Evolutionary conservation across 2,329 filamentous ascomycete genomes (phyloP), one percentile per base, ranked within the genome.

Genomic region (Epichloe festucae): DNA sequence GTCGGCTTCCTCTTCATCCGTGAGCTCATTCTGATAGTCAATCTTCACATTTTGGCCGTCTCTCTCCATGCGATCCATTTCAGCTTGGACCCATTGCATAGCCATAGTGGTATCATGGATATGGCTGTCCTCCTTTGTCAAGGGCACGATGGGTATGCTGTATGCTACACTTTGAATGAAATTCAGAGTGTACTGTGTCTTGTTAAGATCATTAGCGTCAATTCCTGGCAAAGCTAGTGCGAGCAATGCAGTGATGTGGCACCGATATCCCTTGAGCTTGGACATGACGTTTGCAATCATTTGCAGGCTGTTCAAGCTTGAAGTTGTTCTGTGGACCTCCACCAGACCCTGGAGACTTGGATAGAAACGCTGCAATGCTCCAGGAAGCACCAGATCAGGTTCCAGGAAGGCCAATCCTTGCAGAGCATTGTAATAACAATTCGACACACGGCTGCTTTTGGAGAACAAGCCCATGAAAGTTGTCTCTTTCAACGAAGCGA

Each of bases 391-490:
- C 59, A 97, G 74, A 59, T 89, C 84, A 0, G 93, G 94, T 65
- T 98, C 91, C 45, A 98, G 74, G 61, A 86, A 96, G 2, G 93
- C 87, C 50, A 98, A 72, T 51, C 87, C 87, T 65, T 97, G 91
- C 48, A 98, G 74, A 1, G 91, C 88, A 48, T 87, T 89, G 57
- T 96, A 81, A 57, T 91, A 95, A 72, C 90, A 95, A 66, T 85
- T 90, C 64, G 95, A 89, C 3, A 93, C 85, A 48, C 89, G 90
- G 52, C 82, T 84, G 66, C 90, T 95, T 75, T 98, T 98, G 50
- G 90, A 87, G 66, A 96, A 98, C 48, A 98, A 85, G 31, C 93
- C 93, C 90, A 98, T 96, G 67, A 96, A 98, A 4, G 89, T 89
- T 46, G 96, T 91, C 58, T 98, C 93, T 57, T 85, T 84, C 56